These are phyloP conservation scores for Hyaloperonospora brassicae DNA, from an alignment of 352 stramenopile species.

Conservation along the genomic window DNA sequence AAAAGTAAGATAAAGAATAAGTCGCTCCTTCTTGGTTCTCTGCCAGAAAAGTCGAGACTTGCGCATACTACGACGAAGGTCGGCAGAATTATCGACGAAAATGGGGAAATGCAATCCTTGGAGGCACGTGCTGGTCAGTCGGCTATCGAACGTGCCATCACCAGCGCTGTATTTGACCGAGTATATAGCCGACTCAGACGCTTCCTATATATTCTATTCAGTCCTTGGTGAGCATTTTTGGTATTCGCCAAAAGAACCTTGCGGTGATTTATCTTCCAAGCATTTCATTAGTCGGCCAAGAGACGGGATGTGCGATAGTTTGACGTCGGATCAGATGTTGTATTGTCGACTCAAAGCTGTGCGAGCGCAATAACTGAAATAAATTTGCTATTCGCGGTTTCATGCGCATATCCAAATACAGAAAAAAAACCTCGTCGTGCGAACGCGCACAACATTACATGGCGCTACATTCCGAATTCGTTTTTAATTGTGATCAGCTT, in stretches of 20 bases:
- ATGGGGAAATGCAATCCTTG: no score
- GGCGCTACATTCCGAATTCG: background rate
- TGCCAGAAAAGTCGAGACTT: background rate
- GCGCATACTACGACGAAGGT: background rate
- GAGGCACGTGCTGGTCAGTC: no score
- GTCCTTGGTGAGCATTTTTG: background rate
- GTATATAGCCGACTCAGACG: background rate
- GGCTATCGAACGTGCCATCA: no score
- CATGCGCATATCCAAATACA: no score
- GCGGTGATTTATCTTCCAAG: no score
- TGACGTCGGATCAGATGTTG: background rate
- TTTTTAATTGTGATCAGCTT: background rate
- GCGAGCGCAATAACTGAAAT: no score
- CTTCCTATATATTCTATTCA: background rate
- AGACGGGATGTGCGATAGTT: background rate
- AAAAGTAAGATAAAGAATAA: background rate
- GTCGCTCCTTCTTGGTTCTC: background rate
- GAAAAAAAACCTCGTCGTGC: no score
- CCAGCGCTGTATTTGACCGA: no score
- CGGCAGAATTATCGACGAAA: no score
- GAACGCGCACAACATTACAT: background rate
- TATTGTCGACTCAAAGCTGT: background rate
- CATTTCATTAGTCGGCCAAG: no score
- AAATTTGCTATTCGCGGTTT: no score
- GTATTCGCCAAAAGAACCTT: background rate